These are phyloP conservation scores for Coniochaeta sp. DNA, from an alignment of 2,329 filamentous ascomycete genomes.

Conservation along the genomic window DNA sequence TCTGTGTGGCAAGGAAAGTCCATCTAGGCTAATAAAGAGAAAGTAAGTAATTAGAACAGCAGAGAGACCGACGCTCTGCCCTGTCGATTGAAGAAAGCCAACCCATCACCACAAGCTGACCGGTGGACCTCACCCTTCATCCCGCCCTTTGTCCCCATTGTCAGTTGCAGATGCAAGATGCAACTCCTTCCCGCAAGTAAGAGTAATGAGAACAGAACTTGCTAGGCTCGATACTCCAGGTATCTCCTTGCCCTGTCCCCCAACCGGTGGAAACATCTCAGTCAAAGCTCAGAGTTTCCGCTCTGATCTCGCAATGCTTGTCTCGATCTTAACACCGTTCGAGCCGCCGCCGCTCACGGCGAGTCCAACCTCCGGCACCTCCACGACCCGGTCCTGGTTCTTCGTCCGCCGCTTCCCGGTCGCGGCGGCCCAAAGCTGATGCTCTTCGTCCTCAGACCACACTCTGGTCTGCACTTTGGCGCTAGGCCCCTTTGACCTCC, in stretches of 20 bases:
- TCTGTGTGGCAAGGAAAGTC: not conserved
- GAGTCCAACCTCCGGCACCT: not conserved
- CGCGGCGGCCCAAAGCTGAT: not conserved
- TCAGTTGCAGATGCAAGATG: not conserved
- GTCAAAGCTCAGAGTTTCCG: not conserved
- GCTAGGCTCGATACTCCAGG: not conserved
- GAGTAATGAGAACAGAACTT: not conserved
- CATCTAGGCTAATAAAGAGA: not conserved
- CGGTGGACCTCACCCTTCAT: not conserved
- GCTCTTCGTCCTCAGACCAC: not conserved
- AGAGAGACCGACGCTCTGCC: not conserved
- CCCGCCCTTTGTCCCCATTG: not conserved
- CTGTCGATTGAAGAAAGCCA: not conserved
- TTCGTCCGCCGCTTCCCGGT: not conserved
- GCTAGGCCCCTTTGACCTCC: not conserved
- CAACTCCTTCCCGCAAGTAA: not conserved
- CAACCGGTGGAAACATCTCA: not conserved
- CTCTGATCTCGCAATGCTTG: conserved; percentile 7
- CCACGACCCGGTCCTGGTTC: too few species aligned
- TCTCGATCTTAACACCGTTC: conserved; percentile 9
- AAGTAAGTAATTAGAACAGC: not conserved
- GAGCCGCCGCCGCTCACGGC: not conserved
- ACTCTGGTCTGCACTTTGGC: not conserved
- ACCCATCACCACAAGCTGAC: not conserved
- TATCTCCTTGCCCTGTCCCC: not conserved